Conservation (phyloP, 2,329 filamentous ascomycete species). For the Aschersonia sp. region DNA sequence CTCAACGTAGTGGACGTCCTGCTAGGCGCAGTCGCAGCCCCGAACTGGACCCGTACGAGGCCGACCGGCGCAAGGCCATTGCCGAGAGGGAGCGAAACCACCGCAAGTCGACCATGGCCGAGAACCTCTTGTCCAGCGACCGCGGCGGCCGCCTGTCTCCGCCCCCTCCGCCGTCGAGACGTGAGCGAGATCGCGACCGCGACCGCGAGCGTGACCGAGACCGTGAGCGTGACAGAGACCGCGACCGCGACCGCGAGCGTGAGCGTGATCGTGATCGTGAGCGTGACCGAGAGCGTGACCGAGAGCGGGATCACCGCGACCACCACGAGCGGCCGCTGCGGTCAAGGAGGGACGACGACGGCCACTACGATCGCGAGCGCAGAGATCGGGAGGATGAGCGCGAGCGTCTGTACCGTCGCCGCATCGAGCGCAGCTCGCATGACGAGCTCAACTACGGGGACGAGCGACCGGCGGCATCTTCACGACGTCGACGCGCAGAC, state of each 20-base stretch:
- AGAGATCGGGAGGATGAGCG: constrained; percentile 81
- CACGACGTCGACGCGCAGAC: constrained; percentile 64
- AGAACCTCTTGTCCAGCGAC: constrained; percentile 40
- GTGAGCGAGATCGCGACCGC: constrained; percentile 25
- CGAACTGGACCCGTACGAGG: constrained; percentile 90
- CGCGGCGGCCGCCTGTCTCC: constrained; percentile 30
- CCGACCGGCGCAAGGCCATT: constrained; percentile 83
- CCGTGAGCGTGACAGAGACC: constrained; percentile 20
- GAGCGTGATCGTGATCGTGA: constrained; percentile 20
- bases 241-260: constrained; percentile 19
- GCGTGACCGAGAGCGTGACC: background rate
- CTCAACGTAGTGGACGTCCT: constrained; percentile 43
- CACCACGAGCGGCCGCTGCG: constrained; percentile 25
- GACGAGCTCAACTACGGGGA: constrained; percentile 90
- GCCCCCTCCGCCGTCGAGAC: constrained; percentile 19
- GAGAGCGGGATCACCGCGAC: no score
- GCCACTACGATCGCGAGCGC: constrained; percentile 72
- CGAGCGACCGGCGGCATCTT: constrained; percentile 39
- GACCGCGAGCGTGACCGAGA: constrained; percentile 14
- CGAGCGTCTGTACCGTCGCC: constrained; percentile 75
- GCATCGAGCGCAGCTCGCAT: constrained; percentile 57
- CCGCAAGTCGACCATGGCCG: constrained; percentile 61
- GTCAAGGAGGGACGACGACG: constrained; percentile 45
- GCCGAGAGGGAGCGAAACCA: constrained; percentile 91
- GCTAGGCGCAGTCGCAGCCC: constrained; percentile 66